Evolutionary conservation across 768 basidiomycete genomes (phyloP).

Genomic region (Paxillus involutus): DNA sequence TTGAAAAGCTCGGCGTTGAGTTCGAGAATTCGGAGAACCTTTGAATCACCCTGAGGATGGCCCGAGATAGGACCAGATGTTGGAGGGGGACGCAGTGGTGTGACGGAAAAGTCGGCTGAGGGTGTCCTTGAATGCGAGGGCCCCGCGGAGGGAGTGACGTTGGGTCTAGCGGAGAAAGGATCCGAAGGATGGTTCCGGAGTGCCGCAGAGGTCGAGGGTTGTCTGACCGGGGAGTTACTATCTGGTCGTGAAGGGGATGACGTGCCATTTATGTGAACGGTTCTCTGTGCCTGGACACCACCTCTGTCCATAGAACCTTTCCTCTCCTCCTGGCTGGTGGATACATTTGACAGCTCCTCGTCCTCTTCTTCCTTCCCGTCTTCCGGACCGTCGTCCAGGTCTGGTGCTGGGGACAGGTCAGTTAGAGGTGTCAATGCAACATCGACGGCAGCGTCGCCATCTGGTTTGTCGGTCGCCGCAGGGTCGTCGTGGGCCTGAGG

Average conservation of each 20-base stretch:
- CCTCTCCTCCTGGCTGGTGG: constrained; percentile 14
- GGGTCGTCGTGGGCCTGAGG: constrained; percentile 18
- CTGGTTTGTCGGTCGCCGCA: constrained; percentile 26
- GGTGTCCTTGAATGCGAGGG: constrained; percentile 29
- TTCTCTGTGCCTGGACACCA: constrained; percentile 4
- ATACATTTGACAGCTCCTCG: constrained; percentile 9
- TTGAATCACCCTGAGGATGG: constrained; percentile 27
- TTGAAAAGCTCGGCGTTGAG: constrained; percentile 69
- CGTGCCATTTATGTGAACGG: constrained; percentile 22
- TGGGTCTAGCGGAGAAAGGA: constrained; percentile 19
- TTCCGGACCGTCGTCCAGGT: constrained; percentile 44
- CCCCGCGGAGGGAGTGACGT: constrained; percentile 17
- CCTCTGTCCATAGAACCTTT: constrained; percentile 15
- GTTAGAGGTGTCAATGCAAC: constrained; percentile 68
- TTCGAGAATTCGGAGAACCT: constrained; percentile 61
- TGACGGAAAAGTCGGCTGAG: constrained; percentile 26
- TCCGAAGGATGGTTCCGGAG: constrained; percentile 22
- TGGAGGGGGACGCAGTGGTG: constrained; percentile 31
- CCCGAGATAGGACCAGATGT: constrained; percentile 6
- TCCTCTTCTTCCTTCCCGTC: constrained; percentile 34
- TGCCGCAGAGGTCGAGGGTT: constrained; percentile 13
- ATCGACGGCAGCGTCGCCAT: constrained; percentile 39
- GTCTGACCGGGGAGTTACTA: constrained; percentile 20
- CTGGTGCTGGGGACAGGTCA: constrained; percentile 70
- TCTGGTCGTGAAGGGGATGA: constrained; percentile 18